Percentiles rank a stretch among this genome's conserved stretches.
Conservation (phyloP, 2,329 filamentous ascomycete genomes). For the Colletotrichum spinosum region DNA sequence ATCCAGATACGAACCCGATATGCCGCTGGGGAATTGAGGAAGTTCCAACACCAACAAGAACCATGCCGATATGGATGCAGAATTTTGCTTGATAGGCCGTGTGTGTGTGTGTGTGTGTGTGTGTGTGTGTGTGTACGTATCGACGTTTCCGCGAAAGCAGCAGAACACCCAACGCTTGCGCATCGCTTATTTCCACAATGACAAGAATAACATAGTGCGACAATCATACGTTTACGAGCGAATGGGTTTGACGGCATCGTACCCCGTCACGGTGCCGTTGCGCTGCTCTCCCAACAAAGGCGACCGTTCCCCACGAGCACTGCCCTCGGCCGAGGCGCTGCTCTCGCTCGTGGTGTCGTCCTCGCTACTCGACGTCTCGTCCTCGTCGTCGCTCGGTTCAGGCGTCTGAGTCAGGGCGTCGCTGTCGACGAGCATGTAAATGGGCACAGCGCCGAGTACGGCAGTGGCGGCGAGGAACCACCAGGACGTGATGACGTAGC, state of each 20-base stretch:
- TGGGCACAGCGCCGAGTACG: constrained; percentile 74
- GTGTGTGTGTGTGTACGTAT: too few relatives aligned
- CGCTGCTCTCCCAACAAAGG: constrained; percentile 26
- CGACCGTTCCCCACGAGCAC: constrained; percentile 7
- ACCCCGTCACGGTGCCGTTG: constrained; percentile 2
- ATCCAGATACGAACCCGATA: too few relatives aligned
- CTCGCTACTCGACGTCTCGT: constrained; percentile 38
- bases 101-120: too few relatives aligned
- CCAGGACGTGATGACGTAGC: constrained; percentile 84
- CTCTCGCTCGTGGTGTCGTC: constrained; percentile 40
- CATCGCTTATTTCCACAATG: too few relatives aligned
- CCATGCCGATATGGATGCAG: neutral
- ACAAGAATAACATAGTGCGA: too few relatives aligned
- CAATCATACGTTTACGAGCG: constrained; percentile 13
- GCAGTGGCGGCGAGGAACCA: constrained; percentile 79
- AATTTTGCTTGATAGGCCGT: neutral
- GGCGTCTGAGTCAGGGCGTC: constrained; percentile 67
- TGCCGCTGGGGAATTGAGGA: too few relatives aligned
- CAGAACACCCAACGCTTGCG: too few relatives aligned
- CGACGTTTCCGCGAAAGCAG: too few relatives aligned
- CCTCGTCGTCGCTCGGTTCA: constrained; percentile 49
- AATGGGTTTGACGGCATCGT: constrained; percentile 19
- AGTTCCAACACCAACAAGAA: neutral
- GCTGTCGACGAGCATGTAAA: constrained; percentile 80
- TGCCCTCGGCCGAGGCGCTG: constrained; percentile 14